Conservation (phyloP, 73 alveolate species). For the Blepharisma stoltei region DNA sequence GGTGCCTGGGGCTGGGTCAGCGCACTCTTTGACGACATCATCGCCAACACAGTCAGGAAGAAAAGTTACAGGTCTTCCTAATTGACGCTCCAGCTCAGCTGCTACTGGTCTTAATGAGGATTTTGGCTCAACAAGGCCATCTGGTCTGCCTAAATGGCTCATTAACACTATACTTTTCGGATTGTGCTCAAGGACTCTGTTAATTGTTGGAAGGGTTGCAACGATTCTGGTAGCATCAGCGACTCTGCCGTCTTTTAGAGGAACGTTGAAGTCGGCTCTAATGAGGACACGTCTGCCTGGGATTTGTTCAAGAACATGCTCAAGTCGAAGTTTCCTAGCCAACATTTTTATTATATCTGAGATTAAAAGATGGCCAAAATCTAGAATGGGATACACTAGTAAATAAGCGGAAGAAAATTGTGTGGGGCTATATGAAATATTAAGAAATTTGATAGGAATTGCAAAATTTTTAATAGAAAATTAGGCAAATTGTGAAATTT, state of each 20-base stretch:
- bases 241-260: slow-evolving; percentile 48
- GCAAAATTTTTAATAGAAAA: too few species aligned
- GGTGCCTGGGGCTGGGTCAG: slow-evolving; percentile 67
- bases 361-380: too few species aligned
- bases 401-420: too few species aligned
- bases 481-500: too few species aligned
- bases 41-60: slow-evolving; percentile 71
- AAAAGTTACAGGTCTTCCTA: slow-evolving; percentile 61
- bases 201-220: slow-evolving; percentile 82
- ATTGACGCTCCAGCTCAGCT: slow-evolving; percentile 60
- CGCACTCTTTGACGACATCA: slow-evolving; percentile 69
- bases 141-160: slow-evolving; percentile 93
- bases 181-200: slow-evolving; percentile 75
- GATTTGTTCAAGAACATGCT: not conserved
- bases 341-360: slow-evolving; percentile 12
- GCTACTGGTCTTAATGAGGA: slow-evolving; percentile 84
- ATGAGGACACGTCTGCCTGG: slow-evolving; percentile 77
- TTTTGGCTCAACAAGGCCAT: slow-evolving; percentile 75
- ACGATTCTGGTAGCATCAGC: slow-evolving; percentile 74
- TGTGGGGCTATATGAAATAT: too few species aligned
- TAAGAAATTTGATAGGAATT: too few species aligned
- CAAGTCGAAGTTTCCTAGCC: slow-evolving; percentile 26
- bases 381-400: too few species aligned
- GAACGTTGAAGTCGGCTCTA: slow-evolving; percentile 96
- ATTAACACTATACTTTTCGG: slow-evolving; percentile 84